Conservation (phyloP, 176 grass and related monocot species). For the Typha latifolia region DNA sequence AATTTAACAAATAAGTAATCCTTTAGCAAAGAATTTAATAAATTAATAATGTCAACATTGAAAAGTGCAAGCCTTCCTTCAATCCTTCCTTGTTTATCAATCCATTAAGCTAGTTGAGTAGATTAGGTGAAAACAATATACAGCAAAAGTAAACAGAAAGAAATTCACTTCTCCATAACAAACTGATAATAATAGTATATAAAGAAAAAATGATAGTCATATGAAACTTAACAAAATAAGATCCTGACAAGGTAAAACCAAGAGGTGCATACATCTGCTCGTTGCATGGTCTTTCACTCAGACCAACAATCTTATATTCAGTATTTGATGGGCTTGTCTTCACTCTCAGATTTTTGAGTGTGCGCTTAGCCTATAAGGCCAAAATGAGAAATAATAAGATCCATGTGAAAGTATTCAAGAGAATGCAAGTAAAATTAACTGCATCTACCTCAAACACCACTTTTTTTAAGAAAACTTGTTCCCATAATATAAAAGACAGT, state of each 20-base stretch:
- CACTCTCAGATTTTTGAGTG: constrained; percentile 62
- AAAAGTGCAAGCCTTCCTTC: too few species aligned
- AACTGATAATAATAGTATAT: too few species aligned
- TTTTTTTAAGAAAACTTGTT: background rate
- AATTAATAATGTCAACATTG: background rate
- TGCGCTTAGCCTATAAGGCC: constrained; percentile 51
- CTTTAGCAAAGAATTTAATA: background rate
- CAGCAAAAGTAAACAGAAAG: too few species aligned
- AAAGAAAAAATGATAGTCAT: too few species aligned
- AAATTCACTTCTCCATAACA: too few species aligned
- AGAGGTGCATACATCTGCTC: constrained; percentile 27
- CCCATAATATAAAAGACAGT: too few species aligned
- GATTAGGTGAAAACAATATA: too few species aligned
- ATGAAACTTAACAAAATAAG: too few species aligned
- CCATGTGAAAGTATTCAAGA: background rate
- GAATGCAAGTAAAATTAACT: background rate
- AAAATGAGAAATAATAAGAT: background rate
- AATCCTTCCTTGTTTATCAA: background rate
- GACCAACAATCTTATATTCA: constrained; percentile 71
- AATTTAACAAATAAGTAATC: constrained; percentile 1
- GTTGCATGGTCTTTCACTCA: constrained; percentile 52
- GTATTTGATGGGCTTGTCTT: constrained; percentile 41
- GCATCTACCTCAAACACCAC: background rate
- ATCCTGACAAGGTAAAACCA: background rate
- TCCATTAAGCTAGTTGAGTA: background rate